Evolutionary conservation across 805 yeast species (phyloP), one percentile per base, ranked within the genome.

Genomic region (Wickerhamomyces hampshirensis): DNA sequence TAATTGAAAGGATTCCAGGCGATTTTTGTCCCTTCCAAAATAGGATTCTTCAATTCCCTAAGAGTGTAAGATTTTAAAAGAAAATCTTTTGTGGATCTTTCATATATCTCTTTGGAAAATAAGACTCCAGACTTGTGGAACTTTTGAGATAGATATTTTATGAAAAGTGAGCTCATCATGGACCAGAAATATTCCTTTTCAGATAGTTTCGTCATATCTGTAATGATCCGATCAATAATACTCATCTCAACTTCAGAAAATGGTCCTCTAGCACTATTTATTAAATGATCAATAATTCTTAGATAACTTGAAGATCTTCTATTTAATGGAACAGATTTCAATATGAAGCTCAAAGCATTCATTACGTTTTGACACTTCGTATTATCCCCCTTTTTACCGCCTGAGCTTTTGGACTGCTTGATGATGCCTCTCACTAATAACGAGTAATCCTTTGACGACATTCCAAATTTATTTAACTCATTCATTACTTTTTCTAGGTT

Each of bases 401-500:
- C n/a, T n/a, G n/a, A 11, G 40, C 21, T 14, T 39, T 30, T n/a
- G n/a, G 45, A 42, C 19, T 26, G 39, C 14, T 39, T 31, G 21
- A 50, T 14, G 6, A 51, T 26, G 5, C 52, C 46, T 13, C 39
- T 37, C 3, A 47, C 46, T 23, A 51, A 39, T 6, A 47, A 42
- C 11, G 44, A 33, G 27, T 51, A 46, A 30, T 51, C 56, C 13
- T 30, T 18, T 5, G 38, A 23, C 10, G 36, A 30, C 36, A 51
- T 19, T 4, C 48, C 52, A 18, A 35, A 46, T 3, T 31, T 27
- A 5, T 36, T 37, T 18, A 50, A 46, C 34, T 52, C 48, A 7
- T 37, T 32, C 33, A 52, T 37, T 7, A 52, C 36, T 4, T 29
- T 40, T 34, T 50, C 49, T 33, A 50, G 37, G 14, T 47, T 48